Evolutionary conservation across 106 monocot genomes (phyloP).

Genomic region (Dendrobium nobile): DNA sequence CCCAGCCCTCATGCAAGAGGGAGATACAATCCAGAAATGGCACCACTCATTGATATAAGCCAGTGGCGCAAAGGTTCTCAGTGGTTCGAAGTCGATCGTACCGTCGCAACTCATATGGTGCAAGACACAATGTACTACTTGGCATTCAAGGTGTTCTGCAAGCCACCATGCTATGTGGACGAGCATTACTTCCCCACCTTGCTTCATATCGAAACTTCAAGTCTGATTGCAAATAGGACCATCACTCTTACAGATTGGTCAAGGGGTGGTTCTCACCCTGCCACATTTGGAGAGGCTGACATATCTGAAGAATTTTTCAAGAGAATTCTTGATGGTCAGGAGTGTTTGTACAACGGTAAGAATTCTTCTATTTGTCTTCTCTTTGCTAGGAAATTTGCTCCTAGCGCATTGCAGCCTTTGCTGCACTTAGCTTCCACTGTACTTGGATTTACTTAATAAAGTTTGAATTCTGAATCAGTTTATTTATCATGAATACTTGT

Average conservation of each 20-base stretch:
- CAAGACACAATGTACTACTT: conserved; percentile 36
- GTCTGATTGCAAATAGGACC: conserved; percentile 19
- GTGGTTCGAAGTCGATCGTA: conserved; percentile 48
- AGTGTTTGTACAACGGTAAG: conserved; percentile 30
- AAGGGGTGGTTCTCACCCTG: conserved; percentile 37
- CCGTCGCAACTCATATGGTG: conserved; percentile 29
- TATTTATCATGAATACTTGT: not conserved
- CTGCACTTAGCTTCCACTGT: conserved; percentile 12
- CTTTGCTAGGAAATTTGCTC: conserved; percentile 46
- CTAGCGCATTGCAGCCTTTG: conserved; percentile 27
- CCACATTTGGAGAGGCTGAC: conserved; percentile 23
- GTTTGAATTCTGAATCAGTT: too few species aligned
- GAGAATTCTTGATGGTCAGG: conserved; percentile 8
- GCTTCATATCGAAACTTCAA: conserved; percentile 12
- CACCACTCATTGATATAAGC: conserved; percentile 24
- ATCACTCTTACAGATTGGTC: conserved; percentile 48
- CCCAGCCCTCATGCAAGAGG: conserved; percentile 32
- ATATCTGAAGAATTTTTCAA: conserved; percentile 18
- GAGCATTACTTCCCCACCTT: conserved; percentile 51
- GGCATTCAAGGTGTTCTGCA: conserved; percentile 39
- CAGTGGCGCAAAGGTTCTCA: conserved; percentile 66
- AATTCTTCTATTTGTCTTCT: conserved; percentile 22
- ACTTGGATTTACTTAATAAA: conserved; percentile 15
- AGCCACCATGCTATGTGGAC: conserved; percentile 36
- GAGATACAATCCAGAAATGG: conserved; percentile 32